Base-by-base conservation (phyloP, 768 basidiomycete species). In the Mycena rebaudengoi region DNA sequence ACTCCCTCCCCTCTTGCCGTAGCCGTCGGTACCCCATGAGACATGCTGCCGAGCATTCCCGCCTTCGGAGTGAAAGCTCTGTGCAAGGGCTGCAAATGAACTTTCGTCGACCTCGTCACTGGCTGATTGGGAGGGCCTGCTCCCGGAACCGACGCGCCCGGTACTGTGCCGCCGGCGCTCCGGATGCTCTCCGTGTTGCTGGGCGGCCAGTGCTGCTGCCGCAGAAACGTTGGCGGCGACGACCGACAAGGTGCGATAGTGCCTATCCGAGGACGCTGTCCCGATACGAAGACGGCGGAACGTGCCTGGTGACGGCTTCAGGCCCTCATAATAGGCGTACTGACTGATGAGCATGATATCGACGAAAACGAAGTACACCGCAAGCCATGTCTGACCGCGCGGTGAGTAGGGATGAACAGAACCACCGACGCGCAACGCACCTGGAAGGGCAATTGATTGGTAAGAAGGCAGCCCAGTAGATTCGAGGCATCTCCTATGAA, bases 401-500 rank as follows among this genome's bases (percentile, higher is more conserved):
- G 63, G 32, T 33, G 48, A 50, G 21, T 44, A 41, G 56, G 54
- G 55, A 32, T 67, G 69, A 23, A 52, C 20, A 45, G 30, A 49
- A 30, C 39, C 56, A 50, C 25, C 51, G 37, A 20, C n/a, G 21
- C 16, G 33, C 46, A 60, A 71, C 86, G 69, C 75, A 94, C 95
- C 79, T 99, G 97, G 76, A 99, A 99, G 21, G 95, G 95, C 16
- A 98, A 84, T 73, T 99, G 98, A 70, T 91, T 86, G 3, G 98
- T 99, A 56, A 99, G 81, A 62, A 98, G 78, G 73, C 95, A 96
- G 11, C 95, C 96, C 61, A 99, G 75, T 29, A 99, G 84, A 76
- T 99, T 99, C 20, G 96, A 95, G 23, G 92, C 80, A 78, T 99
- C 98, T 49, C 97, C 97, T 92, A 33, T n/a, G n/a, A n/a, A n/a